These are phyloP conservation scores for Melampsora abietis-canadensis DNA, from an alignment of 1,284 basidiomycete genomes.

Conservation along the genomic window DNA sequence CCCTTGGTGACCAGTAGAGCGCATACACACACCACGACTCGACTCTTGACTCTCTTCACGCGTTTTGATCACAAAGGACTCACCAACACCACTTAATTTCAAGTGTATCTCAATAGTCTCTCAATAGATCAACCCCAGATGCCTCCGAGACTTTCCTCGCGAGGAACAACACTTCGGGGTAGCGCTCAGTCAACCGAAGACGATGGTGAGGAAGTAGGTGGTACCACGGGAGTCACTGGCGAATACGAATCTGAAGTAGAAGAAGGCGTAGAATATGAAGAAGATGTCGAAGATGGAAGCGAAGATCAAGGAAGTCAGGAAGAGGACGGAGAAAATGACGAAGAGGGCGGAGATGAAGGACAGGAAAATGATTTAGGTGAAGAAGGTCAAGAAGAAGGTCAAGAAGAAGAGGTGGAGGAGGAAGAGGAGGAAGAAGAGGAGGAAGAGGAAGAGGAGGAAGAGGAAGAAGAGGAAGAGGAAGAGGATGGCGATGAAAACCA, in stretches of 20 bases:
- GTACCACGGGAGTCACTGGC: not conserved
- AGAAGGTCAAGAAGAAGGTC: conserved; percentile 40
- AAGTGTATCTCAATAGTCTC: too few relatives aligned
- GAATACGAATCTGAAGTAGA: conserved; percentile 3
- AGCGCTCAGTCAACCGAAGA: not conserved
- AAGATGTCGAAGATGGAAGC: conserved; percentile 5
- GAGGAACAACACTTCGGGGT: too few relatives aligned
- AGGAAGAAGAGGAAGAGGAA: conserved; percentile 39
- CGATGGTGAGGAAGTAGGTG: conserved; percentile 1
- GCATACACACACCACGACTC: too few relatives aligned
- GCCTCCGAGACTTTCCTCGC: too few relatives aligned
- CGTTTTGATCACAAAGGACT: too few relatives aligned
- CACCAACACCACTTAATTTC: too few relatives aligned
- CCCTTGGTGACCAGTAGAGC: too few relatives aligned
- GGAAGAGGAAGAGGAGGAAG: conserved; percentile 28
- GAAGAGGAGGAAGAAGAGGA: conserved; percentile 22
- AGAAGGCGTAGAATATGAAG: conserved; percentile 7
- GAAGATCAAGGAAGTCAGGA: conserved; percentile 29
- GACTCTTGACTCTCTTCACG: too few relatives aligned
- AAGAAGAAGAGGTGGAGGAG: conserved; percentile 20
- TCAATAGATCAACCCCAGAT: too few relatives aligned
- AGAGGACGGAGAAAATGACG: conserved; percentile 23
- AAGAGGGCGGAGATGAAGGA: conserved; percentile 9
- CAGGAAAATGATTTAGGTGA: conserved; percentile 12
- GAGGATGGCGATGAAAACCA: conserved; percentile 44